These are phyloP conservation scores for Benincasa hispida DNA, from an alignment of 306 rosid genomes.

Conservation along the genomic window DNA sequence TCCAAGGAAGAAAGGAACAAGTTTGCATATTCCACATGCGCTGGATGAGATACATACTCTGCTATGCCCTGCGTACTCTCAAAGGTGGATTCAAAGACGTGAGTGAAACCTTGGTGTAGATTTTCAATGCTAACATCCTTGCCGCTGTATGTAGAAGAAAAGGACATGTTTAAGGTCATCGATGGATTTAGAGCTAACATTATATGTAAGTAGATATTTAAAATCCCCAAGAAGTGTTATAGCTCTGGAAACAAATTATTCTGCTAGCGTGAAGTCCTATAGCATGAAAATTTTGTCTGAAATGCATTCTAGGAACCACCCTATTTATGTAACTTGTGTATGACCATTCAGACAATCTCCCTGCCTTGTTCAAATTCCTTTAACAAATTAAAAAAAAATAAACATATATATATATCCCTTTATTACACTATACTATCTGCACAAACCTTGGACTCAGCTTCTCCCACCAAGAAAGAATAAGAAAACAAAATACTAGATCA, in stretches of 20 bases:
- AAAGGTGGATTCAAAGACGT: conserved; percentile 73
- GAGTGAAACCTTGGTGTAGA: conserved; percentile 79
- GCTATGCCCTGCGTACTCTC: conserved; percentile 66
- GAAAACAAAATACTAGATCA: not conserved
- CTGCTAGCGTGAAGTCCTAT: not conserved
- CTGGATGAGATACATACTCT: conserved; percentile 63
- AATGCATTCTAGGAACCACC: not conserved
- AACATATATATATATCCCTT: no score
- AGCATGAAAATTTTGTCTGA: not conserved
- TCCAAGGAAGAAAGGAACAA: conserved; percentile 37
- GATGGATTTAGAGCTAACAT: not conserved
- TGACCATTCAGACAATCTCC: no score
- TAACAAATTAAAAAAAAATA: no score
- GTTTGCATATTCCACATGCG: conserved; percentile 58
- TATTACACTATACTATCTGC: not conserved
- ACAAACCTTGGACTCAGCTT: not conserved
- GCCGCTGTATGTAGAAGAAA: conserved; percentile 37
- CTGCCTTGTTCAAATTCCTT: no score
- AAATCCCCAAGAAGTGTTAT: not conserved
- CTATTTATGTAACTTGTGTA: no score
- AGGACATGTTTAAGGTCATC: not conserved
- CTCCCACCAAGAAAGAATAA: not conserved
- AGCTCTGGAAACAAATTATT: not conserved
- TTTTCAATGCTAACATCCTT: conserved; percentile 66
- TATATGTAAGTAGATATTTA: not conserved